These are phyloP conservation scores for Amauroascus verrucosus DNA, from an alignment of 2,329 filamentous ascomycete genomes.

Conservation along the genomic window DNA sequence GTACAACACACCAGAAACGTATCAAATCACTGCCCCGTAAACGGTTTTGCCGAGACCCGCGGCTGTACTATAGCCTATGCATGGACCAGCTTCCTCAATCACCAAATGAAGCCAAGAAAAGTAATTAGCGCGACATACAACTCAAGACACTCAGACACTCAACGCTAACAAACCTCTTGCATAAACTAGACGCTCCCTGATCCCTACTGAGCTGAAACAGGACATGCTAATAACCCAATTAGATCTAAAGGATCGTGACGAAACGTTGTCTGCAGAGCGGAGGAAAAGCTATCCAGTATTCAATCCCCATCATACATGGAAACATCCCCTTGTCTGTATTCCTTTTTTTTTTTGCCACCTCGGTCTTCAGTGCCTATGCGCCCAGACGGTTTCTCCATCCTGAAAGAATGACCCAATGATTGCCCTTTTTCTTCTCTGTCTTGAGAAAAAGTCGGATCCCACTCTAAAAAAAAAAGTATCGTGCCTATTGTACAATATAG, in stretches of 20 bases:
- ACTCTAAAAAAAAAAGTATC: neutral
- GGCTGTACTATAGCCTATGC: neutral
- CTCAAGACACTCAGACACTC: too few relatives aligned
- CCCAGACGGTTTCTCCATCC: too few relatives aligned
- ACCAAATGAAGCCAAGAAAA: neutral
- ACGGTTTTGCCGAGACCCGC: too few relatives aligned
- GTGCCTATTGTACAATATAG: too few relatives aligned
- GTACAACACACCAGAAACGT: too few relatives aligned
- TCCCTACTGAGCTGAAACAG: conserved; percentile 11
- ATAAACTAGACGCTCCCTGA: neutral
- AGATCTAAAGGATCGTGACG: neutral
- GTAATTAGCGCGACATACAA: too few relatives aligned
- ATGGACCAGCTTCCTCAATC: neutral
- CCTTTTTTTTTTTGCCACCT: too few relatives aligned
- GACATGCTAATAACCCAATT: neutral
- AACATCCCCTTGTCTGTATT: neutral
- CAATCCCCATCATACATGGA: too few relatives aligned
- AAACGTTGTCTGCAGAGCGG: neutral
- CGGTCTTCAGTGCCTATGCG: too few relatives aligned
- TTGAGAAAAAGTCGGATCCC: neutral
- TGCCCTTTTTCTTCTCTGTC: neutral
- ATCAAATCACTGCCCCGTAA: too few relatives aligned
- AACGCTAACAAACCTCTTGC: too few relatives aligned
- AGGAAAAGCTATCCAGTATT: neutral
- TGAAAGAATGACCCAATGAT: too few relatives aligned